Evolutionary conservation across 331 rosid genomes (phyloP), one percentile per base, ranked within the genome.

Genomic region (Malus hybrid): DNA sequence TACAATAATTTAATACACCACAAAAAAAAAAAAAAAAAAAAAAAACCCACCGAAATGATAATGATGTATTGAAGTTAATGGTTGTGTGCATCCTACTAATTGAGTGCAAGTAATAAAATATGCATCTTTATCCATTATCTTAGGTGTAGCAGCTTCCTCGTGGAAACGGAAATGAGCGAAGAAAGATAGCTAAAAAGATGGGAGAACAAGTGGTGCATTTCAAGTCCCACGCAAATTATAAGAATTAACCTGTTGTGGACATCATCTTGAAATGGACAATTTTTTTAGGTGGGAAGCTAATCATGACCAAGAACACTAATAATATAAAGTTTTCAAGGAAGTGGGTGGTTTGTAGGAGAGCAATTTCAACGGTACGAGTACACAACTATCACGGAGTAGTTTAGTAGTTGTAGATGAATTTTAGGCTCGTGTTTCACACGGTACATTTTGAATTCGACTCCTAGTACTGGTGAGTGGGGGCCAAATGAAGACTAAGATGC

Each of bases 381-480:
- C 46, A 39, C 12, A 0, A 36, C 0, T 36, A 36, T 36, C 44
- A 39, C 12, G 0, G 0, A 3, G 4, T 39, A 39, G 4, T 39
- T 9, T 39, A 39, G 4, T 39, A 3, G 4, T 39, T 39, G 46
- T 0, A 3, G 46, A 39, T 39, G 12, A 39, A 9, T 39, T 36
- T 39, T 0, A 39, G 0, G 1, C 0, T 10, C 12, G 4, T 39
- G 3, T 9, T 2, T 0, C 12, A 10, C 46, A 39, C 12, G 4
- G 1, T 1, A 39, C 12, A 3, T 39, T 39, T 39, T 39, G 46
- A 9, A 39, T 39, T 39, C 46, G 12, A 39, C 12, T 39, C 46
- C 0, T 39, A 2, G 0, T 1, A 3, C 0, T 39, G 4, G 46
- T 39, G 46, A 39, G 4, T 39, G 4, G 12, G 3, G 4, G 46